These are phyloP conservation scores for Syzygium aromaticum DNA, from an alignment of 345 rosid species.

Conservation along the genomic window DNA sequence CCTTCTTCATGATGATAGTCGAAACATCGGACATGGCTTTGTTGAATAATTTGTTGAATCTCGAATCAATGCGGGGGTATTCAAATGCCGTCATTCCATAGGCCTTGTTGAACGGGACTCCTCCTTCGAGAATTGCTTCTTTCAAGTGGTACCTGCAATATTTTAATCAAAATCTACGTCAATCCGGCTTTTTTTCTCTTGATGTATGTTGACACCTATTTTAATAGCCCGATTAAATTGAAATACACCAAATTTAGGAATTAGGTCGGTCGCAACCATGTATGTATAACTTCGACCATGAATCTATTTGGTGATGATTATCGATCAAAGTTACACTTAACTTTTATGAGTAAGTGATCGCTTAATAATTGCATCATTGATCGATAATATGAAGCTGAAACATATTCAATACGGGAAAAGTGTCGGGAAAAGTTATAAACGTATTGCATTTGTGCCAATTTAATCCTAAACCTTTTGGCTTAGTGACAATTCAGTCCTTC, in stretches of 20 bases:
- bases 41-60: neutral
- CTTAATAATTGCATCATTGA: neutral
- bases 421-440: no score
- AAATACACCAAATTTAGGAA: no score
- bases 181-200: neutral
- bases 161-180: neutral
- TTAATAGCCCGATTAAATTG: no score
- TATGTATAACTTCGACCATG: neutral
- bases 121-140: slow-evolving; percentile 12
- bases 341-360: neutral
- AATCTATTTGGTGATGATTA: neutral
- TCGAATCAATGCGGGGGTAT: neutral
- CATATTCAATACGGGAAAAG: neutral
- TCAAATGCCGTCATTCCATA: slow-evolving; percentile 5
- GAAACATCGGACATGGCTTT: slow-evolving; percentile 1
- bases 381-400: neutral
- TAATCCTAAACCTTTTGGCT: no score
- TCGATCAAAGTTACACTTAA: neutral
- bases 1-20: neutral
- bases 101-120: slow-evolving; percentile 3
- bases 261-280: no score
- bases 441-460: no score
- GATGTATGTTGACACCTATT: neutral
- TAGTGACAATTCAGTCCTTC: no score
- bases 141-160: slow-evolving; percentile 4